These are phyloP conservation scores for Phaeosphaeria sp. DNA, from an alignment of 2,329 filamentous ascomycete genomes.

Conservation along the genomic window DNA sequence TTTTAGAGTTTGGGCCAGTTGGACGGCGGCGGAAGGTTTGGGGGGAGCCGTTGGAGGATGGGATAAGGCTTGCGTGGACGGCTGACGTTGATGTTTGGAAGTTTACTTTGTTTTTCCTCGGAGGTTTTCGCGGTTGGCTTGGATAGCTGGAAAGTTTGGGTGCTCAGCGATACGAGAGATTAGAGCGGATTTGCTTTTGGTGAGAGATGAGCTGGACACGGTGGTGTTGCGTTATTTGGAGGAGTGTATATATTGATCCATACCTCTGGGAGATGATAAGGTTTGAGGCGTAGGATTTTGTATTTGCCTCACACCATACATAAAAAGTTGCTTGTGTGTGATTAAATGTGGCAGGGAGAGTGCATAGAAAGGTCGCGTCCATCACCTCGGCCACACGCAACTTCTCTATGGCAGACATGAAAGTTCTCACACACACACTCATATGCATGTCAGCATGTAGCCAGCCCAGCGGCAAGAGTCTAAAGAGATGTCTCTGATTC, in stretches of 20 bases:
- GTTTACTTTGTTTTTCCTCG: not conserved
- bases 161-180: not conserved
- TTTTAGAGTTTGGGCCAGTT: not conserved
- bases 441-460: too few species aligned
- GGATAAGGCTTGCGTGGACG: not conserved
- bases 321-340: not conserved
- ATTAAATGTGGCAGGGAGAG: not conserved
- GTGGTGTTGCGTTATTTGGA: too few species aligned
- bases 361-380: not conserved
- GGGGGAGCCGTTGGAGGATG: not conserved
- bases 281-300: not conserved
- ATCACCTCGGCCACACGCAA: not conserved
- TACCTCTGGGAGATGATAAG: not conserved
- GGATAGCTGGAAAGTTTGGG: not conserved
- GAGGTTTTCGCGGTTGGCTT: not conserved
- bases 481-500: too few species aligned
- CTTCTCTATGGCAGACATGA: too few species aligned
- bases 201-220: too few species aligned
- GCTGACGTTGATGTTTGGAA: not conserved
- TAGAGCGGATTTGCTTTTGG: not conserved
- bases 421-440: too few species aligned
- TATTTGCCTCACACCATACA: not conserved
- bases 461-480: too few species aligned
- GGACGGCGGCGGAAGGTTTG: not conserved
- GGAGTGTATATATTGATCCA: too few species aligned